Conservation (phyloP, 2,329 filamentous ascomycete species). For the Beauveria medogensis region DNA sequence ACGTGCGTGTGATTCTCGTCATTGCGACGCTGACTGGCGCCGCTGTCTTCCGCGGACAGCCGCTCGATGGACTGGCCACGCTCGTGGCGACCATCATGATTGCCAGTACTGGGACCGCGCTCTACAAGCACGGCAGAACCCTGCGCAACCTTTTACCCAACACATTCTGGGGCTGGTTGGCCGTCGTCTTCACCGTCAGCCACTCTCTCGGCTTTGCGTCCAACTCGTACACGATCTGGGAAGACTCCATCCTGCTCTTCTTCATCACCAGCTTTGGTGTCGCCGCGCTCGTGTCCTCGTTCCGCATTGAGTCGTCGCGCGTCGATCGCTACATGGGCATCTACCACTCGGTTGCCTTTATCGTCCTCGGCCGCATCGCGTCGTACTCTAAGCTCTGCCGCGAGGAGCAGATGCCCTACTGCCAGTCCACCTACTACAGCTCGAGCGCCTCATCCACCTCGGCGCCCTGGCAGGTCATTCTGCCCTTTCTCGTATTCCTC, state of each 20-base stretch:
- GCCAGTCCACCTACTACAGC: constrained; percentile 90
- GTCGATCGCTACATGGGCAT: constrained; percentile 67
- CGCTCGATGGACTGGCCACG: constrained; percentile 29
- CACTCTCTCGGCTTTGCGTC: constrained; percentile 93
- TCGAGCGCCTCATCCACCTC: constrained; percentile 89
- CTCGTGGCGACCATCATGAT: constrained; percentile 27
- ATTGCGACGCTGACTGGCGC: constrained; percentile 21
- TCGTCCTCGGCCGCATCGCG: constrained; percentile 68
- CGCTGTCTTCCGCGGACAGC: constrained; percentile 24
- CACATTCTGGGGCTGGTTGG: constrained; percentile 85
- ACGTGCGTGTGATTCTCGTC: constrained; percentile 25
- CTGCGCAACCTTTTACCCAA: constrained; percentile 53
- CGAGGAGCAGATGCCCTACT: constrained; percentile 98
- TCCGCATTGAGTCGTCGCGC: constrained; percentile 55
- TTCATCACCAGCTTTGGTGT: constrained; percentile 84
- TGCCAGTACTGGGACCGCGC: constrained; percentile 35
- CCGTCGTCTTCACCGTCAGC: constrained; percentile 69
- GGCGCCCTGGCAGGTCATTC: constrained; percentile 75
- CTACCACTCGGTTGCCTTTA: constrained; percentile 79
- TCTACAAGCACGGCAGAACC: constrained; percentile 36
- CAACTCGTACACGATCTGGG: constrained; percentile 98
- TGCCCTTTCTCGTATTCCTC: constrained; percentile 68
- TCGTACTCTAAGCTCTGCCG: constrained; percentile 89
- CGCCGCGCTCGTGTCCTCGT: constrained; percentile 63
- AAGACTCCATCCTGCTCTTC: constrained; percentile 88